Evolutionary conservation across 495 filamentous ascomycete species (phyloP).

Genomic region (Lasiosphaeria hispida): DNA sequence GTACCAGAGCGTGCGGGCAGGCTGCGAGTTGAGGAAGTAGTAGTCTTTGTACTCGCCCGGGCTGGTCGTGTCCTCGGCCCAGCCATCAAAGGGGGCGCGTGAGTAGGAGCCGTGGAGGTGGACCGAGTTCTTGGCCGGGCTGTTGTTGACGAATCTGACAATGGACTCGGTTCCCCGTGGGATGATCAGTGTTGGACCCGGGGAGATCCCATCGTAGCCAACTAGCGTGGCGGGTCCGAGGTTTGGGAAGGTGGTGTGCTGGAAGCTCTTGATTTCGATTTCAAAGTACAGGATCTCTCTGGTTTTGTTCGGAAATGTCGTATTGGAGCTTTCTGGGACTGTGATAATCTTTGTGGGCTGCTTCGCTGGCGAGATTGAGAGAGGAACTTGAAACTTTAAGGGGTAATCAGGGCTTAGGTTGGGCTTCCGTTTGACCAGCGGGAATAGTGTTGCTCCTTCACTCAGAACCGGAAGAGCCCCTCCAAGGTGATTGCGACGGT

Average conservation of each 20-base stretch:
- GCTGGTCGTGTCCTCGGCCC: conserved; percentile 51
- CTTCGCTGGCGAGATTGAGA: conserved; percentile 9
- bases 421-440: neutral
- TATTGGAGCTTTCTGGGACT: neutral
- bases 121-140: conserved; percentile 31
- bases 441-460: neutral
- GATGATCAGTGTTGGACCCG: conserved; percentile 48
- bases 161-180: conserved; percentile 44
- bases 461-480: no score
- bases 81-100: conserved; percentile 40
- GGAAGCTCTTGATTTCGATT: conserved; percentile 43
- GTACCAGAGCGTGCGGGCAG: conserved; percentile 52
- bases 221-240: conserved; percentile 41
- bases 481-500: no score
- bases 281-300: conserved; percentile 24
- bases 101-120: conserved; percentile 52
- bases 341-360: conserved; percentile 1
- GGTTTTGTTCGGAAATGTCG: neutral
- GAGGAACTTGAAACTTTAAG: conserved; percentile 12
- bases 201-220: conserved; percentile 51
- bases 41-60: conserved; percentile 55
- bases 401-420: conserved; percentile 9
- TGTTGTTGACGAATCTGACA: conserved; percentile 50
- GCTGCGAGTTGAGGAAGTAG: conserved; percentile 54
- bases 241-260: conserved; percentile 43